Evolutionary conservation across 2,329 filamentous ascomycete species (phyloP), one percentile per base, ranked within the genome.

Genomic region (Penicillium thymicola): DNA sequence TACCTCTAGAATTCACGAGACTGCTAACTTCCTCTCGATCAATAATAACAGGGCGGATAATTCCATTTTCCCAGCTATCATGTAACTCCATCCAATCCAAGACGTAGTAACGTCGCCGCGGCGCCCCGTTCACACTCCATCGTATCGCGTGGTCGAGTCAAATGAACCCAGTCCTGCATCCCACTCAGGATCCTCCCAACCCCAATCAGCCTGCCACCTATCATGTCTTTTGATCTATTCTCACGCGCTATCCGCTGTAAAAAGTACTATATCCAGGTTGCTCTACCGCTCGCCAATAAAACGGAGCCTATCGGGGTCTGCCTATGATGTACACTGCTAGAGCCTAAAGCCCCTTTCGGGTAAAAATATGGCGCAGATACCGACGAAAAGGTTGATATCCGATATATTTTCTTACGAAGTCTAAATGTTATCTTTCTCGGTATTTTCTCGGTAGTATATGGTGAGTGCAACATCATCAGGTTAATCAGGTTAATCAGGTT

Each of bases 71-170:
- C 34, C 34, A 41, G 23, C 13, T 40, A 45, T 23, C 28, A 21
- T 49, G 45, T 28, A 16, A 16, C 34, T 49, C 16, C 50, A 52
- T 51, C 62, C 55, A 61, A 61, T 59, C 51, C 36, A 48, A 58
- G 44, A 21, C 32, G 32, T 36, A 25, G 32, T 23, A 32, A 25
- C 21, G 34, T 40, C 37, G 41, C 34, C 47, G 38, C 21, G 48
- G 28, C 27, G 47, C 53, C 54, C 54, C 42, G 28, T 52, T 23
- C 57, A 57, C 53, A 42, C 25, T 37, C 37, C 49, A 34, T 54
- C 53, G 30, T 48, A 62, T 65, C 60, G 61, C 58, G 58, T 66
- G 63, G 63, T 57, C 58, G 55, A 65, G 62, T 65, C 60, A 62
- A 64, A 63, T 54, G 59, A 43, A 53, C 49, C 42, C 49, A 41